Evolutionary conservation across 768 basidiomycete genomes (phyloP), one percentile per base, ranked within the genome.

Genomic region (Suillus weaverae): DNA sequence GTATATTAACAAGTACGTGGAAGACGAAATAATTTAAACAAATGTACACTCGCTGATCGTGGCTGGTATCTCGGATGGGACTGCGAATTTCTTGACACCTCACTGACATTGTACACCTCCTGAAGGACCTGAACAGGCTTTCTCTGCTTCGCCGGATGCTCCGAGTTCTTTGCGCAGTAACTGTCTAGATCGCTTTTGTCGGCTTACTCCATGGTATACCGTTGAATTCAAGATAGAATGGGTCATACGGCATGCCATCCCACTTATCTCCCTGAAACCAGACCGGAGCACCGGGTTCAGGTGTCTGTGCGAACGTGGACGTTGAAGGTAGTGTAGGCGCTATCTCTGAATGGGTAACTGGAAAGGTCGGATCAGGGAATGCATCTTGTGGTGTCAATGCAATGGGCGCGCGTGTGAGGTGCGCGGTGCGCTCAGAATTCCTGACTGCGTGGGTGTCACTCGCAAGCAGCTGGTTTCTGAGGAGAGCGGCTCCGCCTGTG

Each of bases 341-440:
- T 3, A 60, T 38, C 4, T 62, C n/a, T 35, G 61, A 41, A 14
- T 10, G 13, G 30, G 63, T 5, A 20, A n/a, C 36, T 14, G 68
- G 60, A 5, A 53, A 18, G 20, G 74, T 74, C 48, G 69, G 70
- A 46, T 69, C 67, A 18, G 67, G 73, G 63, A 72, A 73, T 30
- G 65, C 68, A 26, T 72, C 62, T 38, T 69, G 72, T 20, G 74
- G 72, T 18, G 54, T 50, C 6, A 60, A 50, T 30, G 67, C 51
- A 50, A 30, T 59, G 38, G 70, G 67, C 22, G 60, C 36, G 10
- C 46, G 20, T 4, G 56, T 20, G 4, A 57, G 56, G 33, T 67
- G 62, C 16, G 65, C 44, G 20, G 68, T 46, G 63, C 68, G 61
- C 16, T 71, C 74, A 30, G 68, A 66, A 53, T 66, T 65, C 55